Base-by-base conservation (phyloP, 2,329 filamentous ascomycete species). In the Alternaria angustiovoidea region DNA sequence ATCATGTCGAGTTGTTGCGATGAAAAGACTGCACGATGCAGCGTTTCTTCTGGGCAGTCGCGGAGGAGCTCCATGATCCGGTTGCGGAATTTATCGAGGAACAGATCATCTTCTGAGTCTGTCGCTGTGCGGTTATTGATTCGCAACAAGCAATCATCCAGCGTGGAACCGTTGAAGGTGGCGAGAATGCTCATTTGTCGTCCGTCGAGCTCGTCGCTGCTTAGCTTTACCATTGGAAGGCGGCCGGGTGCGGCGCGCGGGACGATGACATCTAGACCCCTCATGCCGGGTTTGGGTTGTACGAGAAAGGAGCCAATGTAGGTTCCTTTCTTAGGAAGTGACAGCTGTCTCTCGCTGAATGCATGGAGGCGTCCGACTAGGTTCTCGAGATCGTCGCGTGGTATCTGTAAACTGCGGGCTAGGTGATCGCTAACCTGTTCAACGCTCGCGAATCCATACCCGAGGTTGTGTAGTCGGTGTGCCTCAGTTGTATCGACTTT, bases 351-450 rank as follows among this genome's bases (percentile, higher is more conserved):
- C 11, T 67, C 55, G 28, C 67, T 75, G 47, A 68, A 77, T 1
- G 94, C 88, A 16, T 87, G 85, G 84, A 96, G 91, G 28, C 85
- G 83, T 9, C 82, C 80, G 12, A 96, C 80, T 57, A 88, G 87
- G 6, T 78, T 75, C 44, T 85, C 83, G 3, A 96, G 81, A n/a
- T 87, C 85, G 1, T 81, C 78, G 2, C 84, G 82, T 47, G 89
- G 85, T 57, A 96, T 88, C 71, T 94, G 91, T 84, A 96, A 90
- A 63, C 87, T 90, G 24, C 87, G 84, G 22, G 89, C 86, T 63
- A 96, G 87, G 42, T 87, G 86, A 18, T 86, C 84, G 12, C 87
- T 84, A 28, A 96, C 89, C 62, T 93, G 74, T 5, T 73, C 74
- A 22, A 75, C 65, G 32, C 61, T 71, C 12, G 91, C 91, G 69